Conservation (phyloP, 768 basidiomycete genomes). For the Kwoniella dejecticola region DNA sequence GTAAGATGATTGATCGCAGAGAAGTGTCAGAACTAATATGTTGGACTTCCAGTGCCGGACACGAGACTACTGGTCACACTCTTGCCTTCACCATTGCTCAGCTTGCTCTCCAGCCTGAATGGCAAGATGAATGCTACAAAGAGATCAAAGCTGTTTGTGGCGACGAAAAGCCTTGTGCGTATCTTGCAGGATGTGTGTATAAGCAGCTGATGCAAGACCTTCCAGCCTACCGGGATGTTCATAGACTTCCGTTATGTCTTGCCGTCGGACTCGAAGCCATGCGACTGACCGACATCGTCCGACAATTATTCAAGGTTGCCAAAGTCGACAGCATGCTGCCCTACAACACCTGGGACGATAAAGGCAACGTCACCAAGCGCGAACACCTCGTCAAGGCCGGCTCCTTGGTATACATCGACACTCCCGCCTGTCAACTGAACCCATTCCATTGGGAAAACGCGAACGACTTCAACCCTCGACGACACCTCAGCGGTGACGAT, state of each 20-base stretch:
- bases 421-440: slow-evolving; percentile 25
- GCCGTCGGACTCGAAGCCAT: slow-evolving; percentile 28
- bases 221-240: slow-evolving; percentile 35
- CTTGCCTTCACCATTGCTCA: slow-evolving; percentile 46
- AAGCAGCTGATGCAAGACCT: background rate
- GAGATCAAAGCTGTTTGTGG: slow-evolving; percentile 38
- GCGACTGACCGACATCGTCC: slow-evolving; percentile 35
- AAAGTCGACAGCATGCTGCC: slow-evolving; percentile 28
- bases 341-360: slow-evolving; percentile 38
- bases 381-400: slow-evolving; percentile 28
- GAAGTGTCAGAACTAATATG: background rate
- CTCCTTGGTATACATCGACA: slow-evolving; percentile 33
- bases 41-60: slow-evolving; percentile 40
- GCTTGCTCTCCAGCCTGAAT: slow-evolving; percentile 45
- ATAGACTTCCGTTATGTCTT: slow-evolving; percentile 27
- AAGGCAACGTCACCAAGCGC: slow-evolving; percentile 24
- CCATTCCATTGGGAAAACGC: slow-evolving; percentile 30
- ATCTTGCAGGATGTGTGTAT: background rate
- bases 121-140: slow-evolving; percentile 45
- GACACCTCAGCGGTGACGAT: slow-evolving; percentile 8
- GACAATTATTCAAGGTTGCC: slow-evolving; percentile 32
- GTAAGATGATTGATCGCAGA: background rate
- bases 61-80: slow-evolving; percentile 49
- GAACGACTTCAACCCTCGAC: slow-evolving; percentile 10
- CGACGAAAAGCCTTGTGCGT: slow-evolving; percentile 31